These are phyloP conservation scores for Dysphania ambrosioides DNA, from an alignment of 148 eudicot genomes.

Conservation along the genomic window DNA sequence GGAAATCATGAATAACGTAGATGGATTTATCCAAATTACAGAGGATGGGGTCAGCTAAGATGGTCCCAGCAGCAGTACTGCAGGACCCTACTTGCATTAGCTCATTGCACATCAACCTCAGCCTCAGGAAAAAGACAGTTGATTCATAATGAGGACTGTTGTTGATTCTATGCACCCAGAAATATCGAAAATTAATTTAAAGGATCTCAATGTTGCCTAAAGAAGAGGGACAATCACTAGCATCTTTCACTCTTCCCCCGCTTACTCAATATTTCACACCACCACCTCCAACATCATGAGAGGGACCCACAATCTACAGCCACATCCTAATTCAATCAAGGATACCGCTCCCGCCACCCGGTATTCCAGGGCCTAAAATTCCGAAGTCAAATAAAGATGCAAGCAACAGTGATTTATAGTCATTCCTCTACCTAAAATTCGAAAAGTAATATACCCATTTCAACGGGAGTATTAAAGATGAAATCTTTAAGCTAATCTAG, in stretches of 20 bases:
- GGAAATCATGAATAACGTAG: slow-evolving; percentile 21
- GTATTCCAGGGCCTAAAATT: neutral
- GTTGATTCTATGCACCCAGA: slow-evolving; percentile 8
- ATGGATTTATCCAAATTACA: slow-evolving; percentile 22
- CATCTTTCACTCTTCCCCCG: slow-evolving; percentile 8
- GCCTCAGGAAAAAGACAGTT: slow-evolving; percentile 6
- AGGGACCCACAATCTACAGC: slow-evolving; percentile 6
- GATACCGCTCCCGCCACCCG: neutral
- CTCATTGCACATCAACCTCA: slow-evolving; percentile 14
- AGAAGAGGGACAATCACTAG: slow-evolving; percentile 20
- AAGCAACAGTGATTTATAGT: too few relatives aligned
- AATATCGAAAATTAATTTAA: neutral
- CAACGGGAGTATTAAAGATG: neutral
- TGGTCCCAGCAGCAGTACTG: slow-evolving; percentile 27
- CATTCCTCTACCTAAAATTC: neutral
- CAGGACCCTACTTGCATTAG: slow-evolving; percentile 15
- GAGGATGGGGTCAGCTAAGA: slow-evolving; percentile 8
- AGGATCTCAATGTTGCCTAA: slow-evolving; percentile 15
- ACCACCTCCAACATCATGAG: slow-evolving; percentile 10
- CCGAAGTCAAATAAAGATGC: neutral
- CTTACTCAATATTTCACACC: slow-evolving; percentile 13
- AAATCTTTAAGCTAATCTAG: slow-evolving; percentile 4
- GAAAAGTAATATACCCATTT: neutral
- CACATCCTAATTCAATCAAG: neutral
- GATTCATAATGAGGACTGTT: neutral